phyloP scores from a whole-genome alignment of 495 filamentous ascomycete species.

The Corynascus novoguineensis region DNA sequence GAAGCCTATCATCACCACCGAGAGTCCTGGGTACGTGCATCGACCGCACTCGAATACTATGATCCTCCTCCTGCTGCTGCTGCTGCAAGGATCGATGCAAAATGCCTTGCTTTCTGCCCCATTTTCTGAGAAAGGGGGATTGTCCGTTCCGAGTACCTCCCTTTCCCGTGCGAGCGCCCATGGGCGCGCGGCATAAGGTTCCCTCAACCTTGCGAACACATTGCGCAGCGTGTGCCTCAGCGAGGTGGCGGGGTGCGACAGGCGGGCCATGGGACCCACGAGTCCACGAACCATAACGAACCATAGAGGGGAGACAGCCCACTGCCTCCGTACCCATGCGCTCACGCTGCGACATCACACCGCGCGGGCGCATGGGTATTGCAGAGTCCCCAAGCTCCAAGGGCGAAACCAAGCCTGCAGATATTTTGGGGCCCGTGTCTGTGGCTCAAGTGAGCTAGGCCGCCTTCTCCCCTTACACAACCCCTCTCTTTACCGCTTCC shows the following conservation, averaged over 20 bases:
- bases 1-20: constrained; percentile 87
- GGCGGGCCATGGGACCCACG: constrained; percentile 16
- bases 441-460: constrained; percentile 30
- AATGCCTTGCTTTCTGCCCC: constrained; percentile 10
- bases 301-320: constrained; percentile 18
- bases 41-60: too few species aligned
- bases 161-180: too few species aligned
- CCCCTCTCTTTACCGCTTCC: constrained; percentile 14
- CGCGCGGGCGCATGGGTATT: constrained; percentile 14
- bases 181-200: constrained; percentile 23
- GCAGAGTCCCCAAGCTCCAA: constrained; percentile 2
- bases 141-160: neutral
- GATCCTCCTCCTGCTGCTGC: constrained; percentile 23
- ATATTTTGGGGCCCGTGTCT: constrained; percentile 23
- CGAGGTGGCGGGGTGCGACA: constrained; percentile 32
- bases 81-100: constrained; percentile 12
- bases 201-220: neutral
- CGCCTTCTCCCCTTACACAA: constrained; percentile 20
- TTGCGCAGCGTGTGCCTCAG: constrained; percentile 10
- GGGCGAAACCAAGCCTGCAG: constrained; percentile 10
- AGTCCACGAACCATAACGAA: neutral
- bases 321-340: constrained; percentile 19
- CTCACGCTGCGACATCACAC: constrained; percentile 25
- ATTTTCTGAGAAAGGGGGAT: constrained; percentile 27
- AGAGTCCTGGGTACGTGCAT: constrained; percentile 49